Percentiles rank a stretch among this genome's conserved stretches.
These are phyloP conservation scores for Trichoderma lentiforme DNA, from an alignment of 2,329 filamentous ascomycete species.

Conservation along the genomic window DNA sequence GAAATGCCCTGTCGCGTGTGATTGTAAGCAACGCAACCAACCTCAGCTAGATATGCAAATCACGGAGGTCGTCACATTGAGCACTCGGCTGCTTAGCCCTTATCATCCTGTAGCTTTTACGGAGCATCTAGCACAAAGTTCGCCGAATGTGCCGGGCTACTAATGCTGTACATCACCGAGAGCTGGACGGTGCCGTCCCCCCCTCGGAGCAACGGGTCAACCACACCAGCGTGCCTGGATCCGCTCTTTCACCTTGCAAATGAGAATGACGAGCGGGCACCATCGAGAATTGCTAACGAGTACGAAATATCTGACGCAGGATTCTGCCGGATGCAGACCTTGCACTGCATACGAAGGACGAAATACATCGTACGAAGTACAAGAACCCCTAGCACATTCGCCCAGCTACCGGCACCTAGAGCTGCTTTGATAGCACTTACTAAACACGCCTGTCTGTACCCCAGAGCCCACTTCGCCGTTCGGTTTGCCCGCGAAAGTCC, in stretches of 20 bases:
- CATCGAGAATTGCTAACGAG: background rate
- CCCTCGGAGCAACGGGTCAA: background rate
- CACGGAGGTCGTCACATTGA: background rate
- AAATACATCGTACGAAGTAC: background rate
- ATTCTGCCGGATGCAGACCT: background rate
- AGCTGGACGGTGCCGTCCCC: background rate
- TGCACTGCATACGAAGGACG: background rate
- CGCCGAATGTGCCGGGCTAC: conserved; percentile 10
- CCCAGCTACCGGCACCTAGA: background rate
- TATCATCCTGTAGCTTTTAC: background rate
- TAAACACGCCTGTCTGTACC: conserved; percentile 8
- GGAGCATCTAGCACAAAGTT: background rate
- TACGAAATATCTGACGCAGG: background rate
- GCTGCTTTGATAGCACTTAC: conserved; percentile 1
- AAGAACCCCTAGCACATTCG: background rate
- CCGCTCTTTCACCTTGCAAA: background rate
- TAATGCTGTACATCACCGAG: background rate
- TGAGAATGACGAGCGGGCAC: background rate
- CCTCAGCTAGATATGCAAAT: background rate
- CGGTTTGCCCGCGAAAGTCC: conserved; percentile 20
- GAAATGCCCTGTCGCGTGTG: background rate
- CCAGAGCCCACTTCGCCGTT: conserved; percentile 10
- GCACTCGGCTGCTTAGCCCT: background rate
- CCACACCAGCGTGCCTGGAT: background rate
- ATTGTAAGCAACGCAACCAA: background rate